These are phyloP conservation scores for Piper longum DNA, from an alignment of 164 flowering plant species.

Conservation along the genomic window DNA sequence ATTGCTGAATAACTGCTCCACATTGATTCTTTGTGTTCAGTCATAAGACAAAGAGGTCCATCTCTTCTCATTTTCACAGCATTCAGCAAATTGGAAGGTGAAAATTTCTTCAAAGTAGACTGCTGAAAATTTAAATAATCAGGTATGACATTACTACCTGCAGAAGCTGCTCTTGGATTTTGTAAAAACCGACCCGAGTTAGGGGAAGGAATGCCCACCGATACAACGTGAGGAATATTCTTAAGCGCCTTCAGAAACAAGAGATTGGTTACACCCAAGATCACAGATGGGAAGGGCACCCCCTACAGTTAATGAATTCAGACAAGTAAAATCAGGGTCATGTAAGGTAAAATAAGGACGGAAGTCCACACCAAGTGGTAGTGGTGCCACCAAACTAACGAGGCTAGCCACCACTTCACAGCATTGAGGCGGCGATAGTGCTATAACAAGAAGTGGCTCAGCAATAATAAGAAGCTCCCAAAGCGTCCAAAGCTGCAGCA, in stretches of 20 bases:
- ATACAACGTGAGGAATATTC: constrained; percentile 69
- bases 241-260: constrained; percentile 90
- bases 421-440: constrained; percentile 93
- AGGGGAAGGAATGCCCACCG: constrained; percentile 70
- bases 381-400: constrained; percentile 89
- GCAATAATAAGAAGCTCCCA: constrained; percentile 93
- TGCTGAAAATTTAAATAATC: constrained; percentile 47
- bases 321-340: constrained; percentile 64
- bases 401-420: constrained; percentile 94
- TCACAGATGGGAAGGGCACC: constrained; percentile 69
- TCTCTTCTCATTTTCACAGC: constrained; percentile 86
- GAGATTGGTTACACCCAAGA: constrained; percentile 92
- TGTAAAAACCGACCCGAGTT: constrained; percentile 39
- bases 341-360: constrained; percentile 97
- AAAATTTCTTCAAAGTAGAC: constrained; percentile 63
- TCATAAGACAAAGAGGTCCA: constrained; percentile 94
- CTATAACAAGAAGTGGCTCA: constrained; percentile 88
- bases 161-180: constrained; percentile 25
- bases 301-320: constrained; percentile 72
- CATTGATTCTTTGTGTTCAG: constrained; percentile 87
- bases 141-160: constrained; percentile 37
- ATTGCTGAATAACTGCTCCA: constrained; percentile 77
- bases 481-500: constrained; percentile 81
- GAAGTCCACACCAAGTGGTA: constrained; percentile 73
- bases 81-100: constrained; percentile 66